These are phyloP conservation scores for Aureobasidium lini DNA, from an alignment of 2,329 filamentous ascomycete species.

Conservation along the genomic window DNA sequence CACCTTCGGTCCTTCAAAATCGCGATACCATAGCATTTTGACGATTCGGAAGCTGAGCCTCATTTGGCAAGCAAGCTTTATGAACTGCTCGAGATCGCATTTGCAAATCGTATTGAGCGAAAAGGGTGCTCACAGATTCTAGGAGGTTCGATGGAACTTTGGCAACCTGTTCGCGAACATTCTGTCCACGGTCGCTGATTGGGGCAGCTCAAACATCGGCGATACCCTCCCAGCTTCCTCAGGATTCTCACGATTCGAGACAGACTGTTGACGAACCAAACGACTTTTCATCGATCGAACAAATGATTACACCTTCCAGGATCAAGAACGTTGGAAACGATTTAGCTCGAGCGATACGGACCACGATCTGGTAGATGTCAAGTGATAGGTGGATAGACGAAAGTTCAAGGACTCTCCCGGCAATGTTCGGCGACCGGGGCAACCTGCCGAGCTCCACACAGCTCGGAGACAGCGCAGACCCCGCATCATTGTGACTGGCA, in stretches of 20 bases:
- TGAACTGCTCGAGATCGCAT: neutral
- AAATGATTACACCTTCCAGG: neutral
- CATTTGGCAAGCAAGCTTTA: neutral
- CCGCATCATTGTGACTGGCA: neutral
- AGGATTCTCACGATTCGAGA: neutral
- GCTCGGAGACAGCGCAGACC: neutral
- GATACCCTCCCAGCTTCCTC: neutral
- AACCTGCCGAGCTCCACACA: neutral
- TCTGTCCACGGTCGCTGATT: neutral
- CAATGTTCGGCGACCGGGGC: neutral
- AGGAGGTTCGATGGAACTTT: neutral
- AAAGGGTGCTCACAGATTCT: neutral
- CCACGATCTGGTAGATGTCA: neutral
- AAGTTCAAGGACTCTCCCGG: neutral
- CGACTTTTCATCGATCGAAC: neutral
- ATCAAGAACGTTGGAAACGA: neutral
- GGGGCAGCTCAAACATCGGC: neutral
- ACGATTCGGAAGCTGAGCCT: neutral
- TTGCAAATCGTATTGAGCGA: neutral
- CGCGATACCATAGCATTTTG: neutral
- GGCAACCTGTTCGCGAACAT: neutral
- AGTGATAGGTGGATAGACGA: constrained; percentile 1
- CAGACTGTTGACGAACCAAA: neutral
- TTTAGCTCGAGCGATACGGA: constrained; percentile 1
- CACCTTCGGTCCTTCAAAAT: neutral